Evolutionary conservation across 2,329 filamentous ascomycete genomes (phyloP).

Genomic region (Penicillium sp.): DNA sequence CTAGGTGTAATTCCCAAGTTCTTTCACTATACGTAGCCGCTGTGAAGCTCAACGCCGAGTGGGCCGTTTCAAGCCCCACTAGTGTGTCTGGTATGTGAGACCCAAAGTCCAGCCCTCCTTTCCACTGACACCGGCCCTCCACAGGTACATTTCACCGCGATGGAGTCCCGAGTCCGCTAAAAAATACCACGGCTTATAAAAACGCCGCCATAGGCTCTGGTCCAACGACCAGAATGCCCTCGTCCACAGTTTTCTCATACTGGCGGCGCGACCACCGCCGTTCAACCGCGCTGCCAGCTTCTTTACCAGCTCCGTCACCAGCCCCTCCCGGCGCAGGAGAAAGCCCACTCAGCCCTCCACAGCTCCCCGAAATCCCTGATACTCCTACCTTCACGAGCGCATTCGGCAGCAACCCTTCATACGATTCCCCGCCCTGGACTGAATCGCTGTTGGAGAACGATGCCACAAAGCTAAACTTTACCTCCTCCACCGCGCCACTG

Average conservation of each 20-base stretch:
- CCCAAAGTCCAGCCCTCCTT: constrained; percentile 10
- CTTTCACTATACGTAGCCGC: neutral
- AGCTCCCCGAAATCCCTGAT: constrained; percentile 34
- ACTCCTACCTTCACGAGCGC: constrained; percentile 29
- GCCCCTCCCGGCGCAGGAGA: constrained; percentile 20
- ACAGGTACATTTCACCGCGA: constrained; percentile 15
- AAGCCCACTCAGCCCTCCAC: constrained; percentile 28
- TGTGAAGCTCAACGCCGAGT: constrained; percentile 6
- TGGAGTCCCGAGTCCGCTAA: constrained; percentile 17
- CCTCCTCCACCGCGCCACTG: constrained; percentile 20
- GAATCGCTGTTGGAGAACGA: constrained; percentile 27
- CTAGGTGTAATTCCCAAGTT: neutral
- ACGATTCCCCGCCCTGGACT: constrained; percentile 22
- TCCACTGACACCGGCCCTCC: constrained; percentile 12
- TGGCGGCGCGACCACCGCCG: constrained; percentile 42
- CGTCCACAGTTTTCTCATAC: constrained; percentile 42
- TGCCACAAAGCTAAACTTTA: constrained; percentile 23
- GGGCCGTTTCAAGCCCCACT: constrained; percentile 16
- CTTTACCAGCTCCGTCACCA: constrained; percentile 22
- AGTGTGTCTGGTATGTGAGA: constrained; percentile 24
- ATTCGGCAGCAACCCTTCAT: constrained; percentile 24
- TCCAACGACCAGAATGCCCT: constrained; percentile 29
- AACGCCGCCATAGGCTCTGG: constrained; percentile 16
- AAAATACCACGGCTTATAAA: constrained; percentile 7
- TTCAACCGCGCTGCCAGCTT: constrained; percentile 31